phyloP scores from a whole-genome alignment of 306 rosid species.

The Vicia villosa region DNA sequence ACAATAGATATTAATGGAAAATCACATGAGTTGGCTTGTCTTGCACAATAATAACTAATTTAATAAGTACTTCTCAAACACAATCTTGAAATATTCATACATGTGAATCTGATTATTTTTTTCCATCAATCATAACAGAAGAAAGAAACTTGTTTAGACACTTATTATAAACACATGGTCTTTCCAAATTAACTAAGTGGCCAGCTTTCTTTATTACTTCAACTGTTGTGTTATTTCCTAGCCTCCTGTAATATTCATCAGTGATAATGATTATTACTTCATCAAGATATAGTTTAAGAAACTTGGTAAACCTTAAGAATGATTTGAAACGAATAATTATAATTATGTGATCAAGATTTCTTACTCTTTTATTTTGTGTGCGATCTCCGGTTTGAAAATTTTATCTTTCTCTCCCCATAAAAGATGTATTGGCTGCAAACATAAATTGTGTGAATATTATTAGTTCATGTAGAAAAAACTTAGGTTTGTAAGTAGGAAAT shows the following conservation, averaged over 20 bases:
- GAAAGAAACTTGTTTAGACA: slow-evolving; percentile 33
- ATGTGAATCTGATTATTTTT: background rate
- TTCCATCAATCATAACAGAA: background rate
- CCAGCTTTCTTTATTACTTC: slow-evolving; percentile 59
- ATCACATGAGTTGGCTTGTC: no score
- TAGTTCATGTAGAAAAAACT: background rate
- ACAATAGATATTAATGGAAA: no score
- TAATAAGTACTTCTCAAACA: background rate
- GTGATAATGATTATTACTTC: background rate
- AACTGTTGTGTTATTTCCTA: slow-evolving; percentile 50
- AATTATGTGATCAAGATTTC: background rate
- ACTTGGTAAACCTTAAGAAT: background rate
- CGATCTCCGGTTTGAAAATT: slow-evolving; percentile 59
- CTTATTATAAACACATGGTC: slow-evolving; percentile 45
- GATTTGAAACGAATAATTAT: background rate
- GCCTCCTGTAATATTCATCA: background rate
- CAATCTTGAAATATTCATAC: background rate
- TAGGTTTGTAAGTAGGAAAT: background rate
- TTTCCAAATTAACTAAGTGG: slow-evolving; percentile 69
- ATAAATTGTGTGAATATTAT: background rate
- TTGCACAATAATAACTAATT: no score
- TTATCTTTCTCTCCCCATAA: slow-evolving; percentile 81
- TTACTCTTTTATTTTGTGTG: slow-evolving; percentile 60
- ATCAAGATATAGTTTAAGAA: background rate
- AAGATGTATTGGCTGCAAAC: slow-evolving; percentile 61